Base-by-base conservation (phyloP, 225 moss, liverwort and hornwort species). In the Lunularia cruciata region DNA sequence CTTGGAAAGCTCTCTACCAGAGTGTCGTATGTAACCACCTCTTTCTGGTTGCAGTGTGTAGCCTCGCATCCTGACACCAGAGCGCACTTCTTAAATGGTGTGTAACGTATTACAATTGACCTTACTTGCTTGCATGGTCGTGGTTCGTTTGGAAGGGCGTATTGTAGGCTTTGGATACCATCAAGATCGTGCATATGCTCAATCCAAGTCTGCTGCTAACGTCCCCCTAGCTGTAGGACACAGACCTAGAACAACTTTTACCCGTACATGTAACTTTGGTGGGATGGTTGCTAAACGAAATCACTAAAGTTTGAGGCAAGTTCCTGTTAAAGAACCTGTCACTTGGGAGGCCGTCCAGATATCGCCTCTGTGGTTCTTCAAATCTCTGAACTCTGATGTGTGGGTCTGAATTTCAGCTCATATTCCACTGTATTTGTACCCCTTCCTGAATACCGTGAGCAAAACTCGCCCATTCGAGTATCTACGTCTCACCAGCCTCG, bases 381-480 rank as follows among this genome's bases (percentile, higher is more conserved):
- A 43, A 10, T 2, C 16, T 43, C 16, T 2, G 43, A 1, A 16
- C 43, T 43, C 43, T 43, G 16, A 43, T 43, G 16, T 10, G 2
- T 45, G 39, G 27, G 18, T 65, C 2, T 47, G 12, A 10, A 10
- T 12, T 78, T 78, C 90, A 96, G 96, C 96, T 71, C 92, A 98
- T 58, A 98, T 98, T 81, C 96, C 96, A 42, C 80, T 98, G 22
- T 98, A 98, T 76, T 84, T 98, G 22, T 98, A 98, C 69, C 92
- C 96, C n/a, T 98, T 98, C 65, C 84, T 98, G 67, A 98, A 98
- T 68, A 98, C 96, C 13, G 86, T 98, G 52, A 98, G 96, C 85
- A 98, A 92, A 80, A 91, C 96, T 48, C 85, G 96, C 42, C 96
- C 96, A 18, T 98, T 98, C 76, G 96, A 98, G 75, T 98, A 98